Conservation (phyloP, 371 early-diverging fungal species). For the Mortierella sp. region DNA sequence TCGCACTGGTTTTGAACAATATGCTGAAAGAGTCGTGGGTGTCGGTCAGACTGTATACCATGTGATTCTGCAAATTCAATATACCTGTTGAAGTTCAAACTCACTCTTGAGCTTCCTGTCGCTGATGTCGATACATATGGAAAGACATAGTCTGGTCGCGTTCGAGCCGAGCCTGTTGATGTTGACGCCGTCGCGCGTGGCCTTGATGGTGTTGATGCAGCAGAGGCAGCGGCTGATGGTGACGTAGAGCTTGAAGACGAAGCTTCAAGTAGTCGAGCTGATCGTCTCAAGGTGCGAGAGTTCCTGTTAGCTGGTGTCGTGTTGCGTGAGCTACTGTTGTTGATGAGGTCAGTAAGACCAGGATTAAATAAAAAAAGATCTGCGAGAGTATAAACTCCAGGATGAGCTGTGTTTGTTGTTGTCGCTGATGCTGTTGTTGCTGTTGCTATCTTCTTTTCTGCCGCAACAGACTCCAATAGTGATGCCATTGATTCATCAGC, state of each 20-base stretch:
- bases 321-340: not conserved
- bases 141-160: too few relatives aligned
- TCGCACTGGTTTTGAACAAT: slow-evolving; percentile 10
- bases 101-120: slow-evolving; percentile 5
- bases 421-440: not conserved
- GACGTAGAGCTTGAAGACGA: not conserved
- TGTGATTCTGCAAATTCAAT: not conserved
- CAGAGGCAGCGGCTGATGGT: not conserved
- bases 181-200: not conserved
- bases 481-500: slow-evolving; percentile 19
- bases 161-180: not conserved
- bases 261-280: slow-evolving; percentile 15
- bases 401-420: too few relatives aligned
- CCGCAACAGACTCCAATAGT: slow-evolving; percentile 5
- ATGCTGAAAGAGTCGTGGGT: slow-evolving; percentile 4
- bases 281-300: slow-evolving; percentile 8
- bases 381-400: too few relatives aligned
- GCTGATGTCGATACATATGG: too few relatives aligned
- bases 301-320: not conserved
- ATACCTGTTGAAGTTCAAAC: not conserved
- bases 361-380: too few relatives aligned
- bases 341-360: too few relatives aligned
- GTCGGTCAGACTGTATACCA: slow-evolving; percentile 10
- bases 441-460: slow-evolving; percentile 2
- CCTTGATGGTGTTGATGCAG: not conserved